Evolutionary conservation across 768 basidiomycete genomes (phyloP), one percentile per base, ranked within the genome.

Genomic region (Auricularia sp.): DNA sequence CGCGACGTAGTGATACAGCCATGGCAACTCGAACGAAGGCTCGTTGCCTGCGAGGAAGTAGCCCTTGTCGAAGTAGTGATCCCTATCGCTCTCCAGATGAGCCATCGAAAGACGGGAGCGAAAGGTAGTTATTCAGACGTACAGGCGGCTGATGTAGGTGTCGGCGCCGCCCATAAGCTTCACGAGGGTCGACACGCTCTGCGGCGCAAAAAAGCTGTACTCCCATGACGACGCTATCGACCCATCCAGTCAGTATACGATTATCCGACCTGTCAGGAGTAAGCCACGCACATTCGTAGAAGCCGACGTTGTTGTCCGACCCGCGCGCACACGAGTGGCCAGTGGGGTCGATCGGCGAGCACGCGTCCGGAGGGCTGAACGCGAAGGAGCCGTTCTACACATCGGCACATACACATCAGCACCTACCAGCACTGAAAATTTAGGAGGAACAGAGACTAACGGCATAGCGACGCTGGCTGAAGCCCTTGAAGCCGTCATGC

Each of bases 121-220:
- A 53, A 14, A 64, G 51, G 2, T 6, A 29, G 11, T 14, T 2
- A 44, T 35, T 3, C 18, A 23, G 8, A 68, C 77, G 62, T 62
- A 81, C 80, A 80, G 70, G 63, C 81, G 71, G 36, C 72, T 69
- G 23, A 81, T 68, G 64, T 80, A 83, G 0, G 77, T 78, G 1
- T 65, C 72, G 8, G 74, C 69, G 0, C 81, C 81, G 34, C 81
- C 81, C 81, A 81, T 83, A 3, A 82, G 74, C 16, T 67, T 67
- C 36, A 83, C 70, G 36, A 82, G 68, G 1, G 80, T 80, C 18
- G 79, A 72, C 75, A 82, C 80, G 5, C 80, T 80, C 63, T 83
- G 80, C 3, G 81, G 81, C 2, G 78, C 80, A 64, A 81, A 82
- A 71, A 82, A 81, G 69, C 78, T 80, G 74, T 79, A 79, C 65